Conservation (phyloP, 176 grass and related monocot genomes). For the Elymus sibiricus region DNA sequence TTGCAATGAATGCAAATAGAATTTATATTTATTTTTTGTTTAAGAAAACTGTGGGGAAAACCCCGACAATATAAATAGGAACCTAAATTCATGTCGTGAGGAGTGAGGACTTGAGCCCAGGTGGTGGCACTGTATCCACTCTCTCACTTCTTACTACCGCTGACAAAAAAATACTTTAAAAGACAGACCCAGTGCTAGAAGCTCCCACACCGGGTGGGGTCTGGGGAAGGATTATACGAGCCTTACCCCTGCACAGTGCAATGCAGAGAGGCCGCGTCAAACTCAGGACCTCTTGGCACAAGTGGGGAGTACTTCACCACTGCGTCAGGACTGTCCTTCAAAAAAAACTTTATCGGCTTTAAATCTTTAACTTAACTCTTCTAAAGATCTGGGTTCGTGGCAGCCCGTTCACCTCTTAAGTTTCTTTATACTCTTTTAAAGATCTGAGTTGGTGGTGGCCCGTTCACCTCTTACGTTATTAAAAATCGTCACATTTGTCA, state of each 20-base stretch:
- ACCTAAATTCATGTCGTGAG: neutral
- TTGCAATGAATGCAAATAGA: neutral
- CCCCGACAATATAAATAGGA: neutral
- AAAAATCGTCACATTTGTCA: neutral
- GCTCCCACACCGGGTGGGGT: too few species aligned
- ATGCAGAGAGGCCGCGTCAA: too few species aligned
- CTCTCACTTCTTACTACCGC: neutral
- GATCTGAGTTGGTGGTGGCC: neutral
- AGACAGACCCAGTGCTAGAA: too few species aligned
- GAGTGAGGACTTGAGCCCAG: neutral
- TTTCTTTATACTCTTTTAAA: neutral
- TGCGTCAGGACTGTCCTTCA: too few species aligned
- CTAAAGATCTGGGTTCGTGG: neutral
- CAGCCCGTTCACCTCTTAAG: neutral
- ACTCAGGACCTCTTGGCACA: too few species aligned
- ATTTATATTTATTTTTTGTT: neutral
- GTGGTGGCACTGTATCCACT: neutral
- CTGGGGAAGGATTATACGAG: too few species aligned
- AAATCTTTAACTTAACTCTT: neutral
- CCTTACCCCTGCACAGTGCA: too few species aligned
- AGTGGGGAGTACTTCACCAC: too few species aligned
- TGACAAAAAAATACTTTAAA: neutral
- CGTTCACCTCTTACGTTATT: neutral
- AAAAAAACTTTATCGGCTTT: neutral
- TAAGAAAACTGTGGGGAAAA: neutral